A percentile compares a stretch with the other conserved stretches of the same genome.
phyloP scores from a whole-genome alignment of 768 basidiomycete genomes.

The Kondoa subrosea region DNA sequence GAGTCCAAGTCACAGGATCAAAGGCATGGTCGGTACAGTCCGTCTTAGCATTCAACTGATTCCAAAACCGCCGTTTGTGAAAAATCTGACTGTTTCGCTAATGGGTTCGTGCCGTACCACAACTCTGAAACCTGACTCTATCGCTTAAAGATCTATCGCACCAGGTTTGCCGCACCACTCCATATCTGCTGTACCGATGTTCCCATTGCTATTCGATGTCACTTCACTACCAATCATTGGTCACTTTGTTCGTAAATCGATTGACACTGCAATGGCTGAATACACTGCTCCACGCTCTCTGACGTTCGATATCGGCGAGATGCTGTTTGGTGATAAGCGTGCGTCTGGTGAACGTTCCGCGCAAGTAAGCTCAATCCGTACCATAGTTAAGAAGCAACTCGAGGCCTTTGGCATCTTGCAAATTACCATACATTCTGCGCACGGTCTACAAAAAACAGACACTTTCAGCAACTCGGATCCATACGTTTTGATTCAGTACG shows the following conservation, averaged over 20 bases:
- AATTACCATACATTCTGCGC: not conserved
- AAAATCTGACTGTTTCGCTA: conserved; percentile 41
- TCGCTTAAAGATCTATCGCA: no score
- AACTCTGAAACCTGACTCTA: no score
- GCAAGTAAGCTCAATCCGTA: not conserved
- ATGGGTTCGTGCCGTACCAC: no score
- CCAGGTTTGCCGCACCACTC: conserved; percentile 38
- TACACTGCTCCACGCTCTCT: conserved; percentile 56
- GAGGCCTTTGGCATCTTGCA: not conserved
- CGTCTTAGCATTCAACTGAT: not conserved
- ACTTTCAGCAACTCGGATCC: conserved; percentile 29
- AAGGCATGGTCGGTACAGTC: not conserved
- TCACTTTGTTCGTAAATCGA: conserved; percentile 48
- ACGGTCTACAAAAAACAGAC: conserved; percentile 45
- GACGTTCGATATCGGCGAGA: conserved; percentile 42
- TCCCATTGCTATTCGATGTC: conserved; percentile 39
- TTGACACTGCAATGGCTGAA: conserved; percentile 35
- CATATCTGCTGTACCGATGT: conserved; percentile 21
- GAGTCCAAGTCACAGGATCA: not conserved
- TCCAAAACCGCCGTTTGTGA: not conserved
- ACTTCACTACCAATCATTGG: conserved; percentile 57
- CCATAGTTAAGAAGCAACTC: conserved; percentile 18
- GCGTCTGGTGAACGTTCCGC: not conserved
- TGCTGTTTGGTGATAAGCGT: conserved; percentile 25
- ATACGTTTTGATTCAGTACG: conserved; percentile 19